These are phyloP conservation scores for Circinella minor DNA, from an alignment of 371 early-diverging fungal genomes.

Conservation along the genomic window DNA sequence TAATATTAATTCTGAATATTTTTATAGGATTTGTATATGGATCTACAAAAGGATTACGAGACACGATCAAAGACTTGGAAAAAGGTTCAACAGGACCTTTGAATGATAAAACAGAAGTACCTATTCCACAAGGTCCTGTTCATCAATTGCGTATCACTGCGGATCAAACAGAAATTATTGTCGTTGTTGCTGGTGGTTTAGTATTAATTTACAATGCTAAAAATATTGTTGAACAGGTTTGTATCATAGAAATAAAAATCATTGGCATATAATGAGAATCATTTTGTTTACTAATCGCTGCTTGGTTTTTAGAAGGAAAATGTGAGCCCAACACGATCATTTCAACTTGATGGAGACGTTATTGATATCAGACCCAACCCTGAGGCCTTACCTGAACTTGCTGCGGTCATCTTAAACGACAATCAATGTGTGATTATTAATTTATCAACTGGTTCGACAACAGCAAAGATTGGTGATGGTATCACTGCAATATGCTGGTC, in stretches of 20 bases:
- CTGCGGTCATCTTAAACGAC: slow-evolving; percentile 34
- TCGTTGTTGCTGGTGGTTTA: slow-evolving; percentile 25
- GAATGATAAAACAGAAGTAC: slow-evolving; percentile 18
- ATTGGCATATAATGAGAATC: background rate
- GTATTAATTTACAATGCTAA: slow-evolving; percentile 34
- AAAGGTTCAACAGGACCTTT: slow-evolving; percentile 29
- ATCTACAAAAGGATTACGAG: slow-evolving; percentile 31
- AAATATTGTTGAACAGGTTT: slow-evolving; percentile 30
- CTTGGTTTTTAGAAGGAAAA: slow-evolving; percentile 24
- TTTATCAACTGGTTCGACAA: slow-evolving; percentile 25
- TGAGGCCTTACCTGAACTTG: slow-evolving; percentile 35
- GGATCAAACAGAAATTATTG: slow-evolving; percentile 33
- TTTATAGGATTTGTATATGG: slow-evolving; percentile 43
- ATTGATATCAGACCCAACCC: slow-evolving; percentile 50
- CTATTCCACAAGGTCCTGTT: slow-evolving; percentile 28
- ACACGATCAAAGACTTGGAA: slow-evolving; percentile 27
- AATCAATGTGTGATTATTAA: slow-evolving; percentile 30
- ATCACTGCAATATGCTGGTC: slow-evolving; percentile 57
- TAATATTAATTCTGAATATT: too few species aligned
- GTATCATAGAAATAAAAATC: background rate
- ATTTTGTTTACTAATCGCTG: background rate
- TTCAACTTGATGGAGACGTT: slow-evolving; percentile 25
- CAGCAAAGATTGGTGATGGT: slow-evolving; percentile 21
- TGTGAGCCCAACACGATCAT: slow-evolving; percentile 21
- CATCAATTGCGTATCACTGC: slow-evolving; percentile 41